Evolutionary conservation across 2,329 filamentous ascomycete genomes (phyloP).

Genomic region (Phyllosticta citrichinensis): DNA sequence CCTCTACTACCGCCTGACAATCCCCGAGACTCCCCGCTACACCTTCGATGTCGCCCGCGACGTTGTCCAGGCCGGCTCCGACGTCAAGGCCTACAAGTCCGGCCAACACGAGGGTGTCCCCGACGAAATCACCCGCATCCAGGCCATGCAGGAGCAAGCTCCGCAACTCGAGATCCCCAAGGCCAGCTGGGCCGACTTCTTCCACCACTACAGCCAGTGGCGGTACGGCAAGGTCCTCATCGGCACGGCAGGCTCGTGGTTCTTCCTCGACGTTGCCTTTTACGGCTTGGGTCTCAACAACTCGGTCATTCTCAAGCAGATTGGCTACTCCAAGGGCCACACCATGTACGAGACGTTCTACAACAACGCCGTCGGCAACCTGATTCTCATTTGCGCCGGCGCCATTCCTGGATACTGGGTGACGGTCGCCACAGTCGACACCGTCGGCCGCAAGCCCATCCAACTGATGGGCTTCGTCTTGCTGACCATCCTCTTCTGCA

Average conservation of each 20-base stretch:
- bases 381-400: conserved; percentile 68
- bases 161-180: conserved; percentile 53
- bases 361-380: conserved; percentile 67
- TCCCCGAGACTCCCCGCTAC: conserved; percentile 80
- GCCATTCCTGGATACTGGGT: conserved; percentile 78
- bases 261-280: conserved; percentile 57
- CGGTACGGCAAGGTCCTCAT: conserved; percentile 63
- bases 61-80: conserved; percentile 61
- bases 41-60: conserved; percentile 74
- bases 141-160: conserved; percentile 44
- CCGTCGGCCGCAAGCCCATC: conserved; percentile 66
- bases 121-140: conserved; percentile 57
- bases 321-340: conserved; percentile 57
- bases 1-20: conserved; percentile 77
- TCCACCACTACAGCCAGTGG: conserved; percentile 57
- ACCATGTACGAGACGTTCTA: conserved; percentile 60
- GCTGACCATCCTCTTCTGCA: conserved; percentile 39
- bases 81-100: conserved; percentile 63
- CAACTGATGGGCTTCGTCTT: conserved; percentile 48
- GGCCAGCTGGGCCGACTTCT: conserved; percentile 64
- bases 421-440: conserved; percentile 64
- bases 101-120: conserved; percentile 53
- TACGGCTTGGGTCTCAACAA: conserved; percentile 61
- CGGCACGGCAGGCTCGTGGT: conserved; percentile 79
- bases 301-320: conserved; percentile 57